These are phyloP conservation scores for Perilla frutescens DNA, from an alignment of 257 asterid genomes.

Conservation along the genomic window DNA sequence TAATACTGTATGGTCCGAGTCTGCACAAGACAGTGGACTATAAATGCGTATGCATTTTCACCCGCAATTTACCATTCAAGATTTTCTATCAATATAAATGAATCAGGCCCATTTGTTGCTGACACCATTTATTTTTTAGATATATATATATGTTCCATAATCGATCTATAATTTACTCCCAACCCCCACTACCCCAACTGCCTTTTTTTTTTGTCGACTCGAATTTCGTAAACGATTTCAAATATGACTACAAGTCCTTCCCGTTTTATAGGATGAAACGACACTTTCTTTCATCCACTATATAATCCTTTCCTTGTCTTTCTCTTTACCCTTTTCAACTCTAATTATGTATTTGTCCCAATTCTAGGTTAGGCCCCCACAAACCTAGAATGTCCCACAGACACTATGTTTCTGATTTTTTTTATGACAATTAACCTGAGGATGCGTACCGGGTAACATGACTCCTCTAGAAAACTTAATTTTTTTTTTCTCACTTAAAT, in stretches of 20 bases:
- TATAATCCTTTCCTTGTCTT: background rate
- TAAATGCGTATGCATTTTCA: constrained; percentile 15
- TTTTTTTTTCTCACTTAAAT: no score
- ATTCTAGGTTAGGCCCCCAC: constrained; percentile 28
- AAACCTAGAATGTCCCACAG: background rate
- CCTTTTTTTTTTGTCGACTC: background rate
- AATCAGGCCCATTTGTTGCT: constrained; percentile 24
- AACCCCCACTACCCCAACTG: background rate
- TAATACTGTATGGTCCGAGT: constrained; percentile 21
- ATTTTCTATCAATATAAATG: constrained; percentile 15
- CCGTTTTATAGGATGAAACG: constrained; percentile 9
- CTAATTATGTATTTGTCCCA: constrained; percentile 15
- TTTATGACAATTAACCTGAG: no score
- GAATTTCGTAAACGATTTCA: background rate
- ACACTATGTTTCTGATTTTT: no score
- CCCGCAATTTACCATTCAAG: background rate
- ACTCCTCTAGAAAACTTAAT: no score
- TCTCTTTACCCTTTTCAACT: constrained; percentile 21
- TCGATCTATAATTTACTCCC: constrained; percentile 7
- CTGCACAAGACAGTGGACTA: constrained; percentile 20
- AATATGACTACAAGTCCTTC: background rate
- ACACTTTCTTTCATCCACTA: background rate
- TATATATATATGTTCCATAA: background rate
- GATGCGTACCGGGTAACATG: no score
- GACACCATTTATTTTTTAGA: constrained; percentile 4